phyloP scores from a whole-genome alignment of 495 filamentous ascomycete species.

The Pyrenula massariospora region DNA sequence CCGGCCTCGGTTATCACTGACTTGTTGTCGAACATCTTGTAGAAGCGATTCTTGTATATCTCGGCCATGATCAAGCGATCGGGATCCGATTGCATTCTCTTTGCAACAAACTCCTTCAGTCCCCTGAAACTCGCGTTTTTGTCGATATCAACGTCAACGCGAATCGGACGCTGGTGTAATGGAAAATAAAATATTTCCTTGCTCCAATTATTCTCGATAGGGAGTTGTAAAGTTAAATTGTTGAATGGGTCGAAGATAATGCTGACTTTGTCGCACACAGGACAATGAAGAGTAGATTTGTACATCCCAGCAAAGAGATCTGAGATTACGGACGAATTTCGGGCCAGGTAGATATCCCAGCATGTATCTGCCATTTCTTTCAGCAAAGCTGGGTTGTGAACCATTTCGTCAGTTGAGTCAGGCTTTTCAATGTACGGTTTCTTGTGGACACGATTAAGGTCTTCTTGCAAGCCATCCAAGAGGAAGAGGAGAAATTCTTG shows the following conservation, averaged over 20 bases:
- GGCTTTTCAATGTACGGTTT: slow-evolving; percentile 98
- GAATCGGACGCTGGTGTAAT: slow-evolving; percentile 48
- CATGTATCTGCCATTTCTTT: slow-evolving; percentile 72
- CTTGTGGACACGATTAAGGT: slow-evolving; percentile 83
- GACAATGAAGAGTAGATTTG: slow-evolving; percentile 91
- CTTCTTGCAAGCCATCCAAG: slow-evolving; percentile 88
- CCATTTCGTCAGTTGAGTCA: slow-evolving; percentile 95
- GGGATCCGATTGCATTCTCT: slow-evolving; percentile 45
- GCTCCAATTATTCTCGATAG: slow-evolving; percentile 66
- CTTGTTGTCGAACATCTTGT: slow-evolving; percentile 63
- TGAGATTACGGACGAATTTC: slow-evolving; percentile 88
- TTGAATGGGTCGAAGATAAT: slow-evolving; percentile 99
- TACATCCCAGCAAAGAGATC: slow-evolving; percentile 96
- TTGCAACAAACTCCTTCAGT: slow-evolving; percentile 67
- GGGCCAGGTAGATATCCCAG: slow-evolving; percentile 82
- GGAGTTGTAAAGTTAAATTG: slow-evolving; percentile 81
- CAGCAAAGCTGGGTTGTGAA: slow-evolving; percentile 65
- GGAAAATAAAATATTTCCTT: slow-evolving; percentile 65
- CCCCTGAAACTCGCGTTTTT: slow-evolving; percentile 61
- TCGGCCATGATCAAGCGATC: slow-evolving; percentile 60
- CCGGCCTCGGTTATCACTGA: slow-evolving; percentile 52
- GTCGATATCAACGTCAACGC: slow-evolving; percentile 77
- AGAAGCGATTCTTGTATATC: slow-evolving; percentile 70
- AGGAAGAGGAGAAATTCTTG: slow-evolving; percentile 97
- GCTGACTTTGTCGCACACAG: slow-evolving; percentile 83